These are phyloP conservation scores for Blastomyces parvus DNA, from an alignment of 2,329 filamentous ascomycete species.

Conservation along the genomic window DNA sequence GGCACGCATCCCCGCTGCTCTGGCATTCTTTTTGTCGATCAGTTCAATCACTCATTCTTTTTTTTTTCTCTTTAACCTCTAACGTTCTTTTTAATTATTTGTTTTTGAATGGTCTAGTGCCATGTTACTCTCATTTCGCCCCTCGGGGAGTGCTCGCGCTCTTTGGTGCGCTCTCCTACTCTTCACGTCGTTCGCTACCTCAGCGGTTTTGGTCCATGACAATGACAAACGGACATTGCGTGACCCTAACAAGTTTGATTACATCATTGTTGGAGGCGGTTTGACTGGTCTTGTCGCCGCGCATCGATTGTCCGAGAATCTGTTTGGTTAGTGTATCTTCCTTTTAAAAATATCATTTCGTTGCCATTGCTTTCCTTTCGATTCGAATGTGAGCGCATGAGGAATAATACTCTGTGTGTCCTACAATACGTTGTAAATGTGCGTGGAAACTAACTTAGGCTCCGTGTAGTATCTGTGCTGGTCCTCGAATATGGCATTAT, in stretches of 20 bases:
- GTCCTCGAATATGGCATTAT: constrained; percentile 18
- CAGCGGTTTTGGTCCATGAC: neutral
- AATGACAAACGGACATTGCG: neutral
- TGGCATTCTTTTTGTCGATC: neutral
- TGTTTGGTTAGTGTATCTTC: neutral
- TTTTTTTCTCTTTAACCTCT: neutral
- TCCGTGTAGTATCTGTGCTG: constrained; percentile 14
- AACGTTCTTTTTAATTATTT: neutral
- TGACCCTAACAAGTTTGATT: constrained; percentile 7
- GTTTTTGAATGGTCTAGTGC: constrained; percentile 2
- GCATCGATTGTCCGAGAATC: constrained; percentile 10
- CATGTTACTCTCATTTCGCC: constrained; percentile 6
- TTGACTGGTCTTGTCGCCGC: constrained; percentile 10
- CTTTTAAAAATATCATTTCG: neutral
- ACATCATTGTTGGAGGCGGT: constrained; percentile 12
- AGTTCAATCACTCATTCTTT: neutral
- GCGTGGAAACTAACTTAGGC: neutral
- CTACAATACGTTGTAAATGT: neutral
- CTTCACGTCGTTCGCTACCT: constrained; percentile 5
- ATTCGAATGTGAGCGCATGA: neutral
- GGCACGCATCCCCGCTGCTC: neutral
- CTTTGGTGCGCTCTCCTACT: constrained; percentile 1
- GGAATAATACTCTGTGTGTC: neutral
- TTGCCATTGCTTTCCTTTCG: neutral
- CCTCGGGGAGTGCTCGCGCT: neutral